phyloP scores from a whole-genome alignment of 2,329 filamentous ascomycete species.

The Fusarium globosum region DNA sequence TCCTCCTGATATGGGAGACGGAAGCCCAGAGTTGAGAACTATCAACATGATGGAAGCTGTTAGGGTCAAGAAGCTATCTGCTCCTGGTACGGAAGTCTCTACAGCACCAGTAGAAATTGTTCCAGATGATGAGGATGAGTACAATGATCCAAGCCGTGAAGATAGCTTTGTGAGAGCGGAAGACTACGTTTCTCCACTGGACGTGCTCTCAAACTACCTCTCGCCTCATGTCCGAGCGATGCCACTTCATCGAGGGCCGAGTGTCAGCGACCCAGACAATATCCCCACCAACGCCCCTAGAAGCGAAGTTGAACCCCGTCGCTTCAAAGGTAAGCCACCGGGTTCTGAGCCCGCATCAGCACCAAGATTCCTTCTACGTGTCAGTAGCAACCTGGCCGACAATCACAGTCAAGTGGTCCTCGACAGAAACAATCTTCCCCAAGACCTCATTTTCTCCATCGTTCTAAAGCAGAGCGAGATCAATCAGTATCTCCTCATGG shows the following conservation, averaged over 20 bases:
- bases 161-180: not conserved
- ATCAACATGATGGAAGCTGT: not conserved
- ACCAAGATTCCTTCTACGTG: not conserved
- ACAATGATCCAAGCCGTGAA: fast-evolving
- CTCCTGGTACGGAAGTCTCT: fast-evolving
- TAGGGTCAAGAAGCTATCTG: not conserved
- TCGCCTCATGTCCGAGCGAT: not conserved
- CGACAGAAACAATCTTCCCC: not conserved
- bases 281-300: fast-evolving
- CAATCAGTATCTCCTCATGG: not conserved
- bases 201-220: not conserved
- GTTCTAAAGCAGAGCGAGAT: not conserved
- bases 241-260: not conserved
- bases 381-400: not conserved
- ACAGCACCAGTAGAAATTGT: fast-evolving
- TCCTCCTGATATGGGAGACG: not conserved
- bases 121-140: fast-evolving
- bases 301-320: fast-evolving
- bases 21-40: not conserved
- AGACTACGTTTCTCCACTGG: not conserved
- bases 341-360: not conserved
- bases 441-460: conserved; percentile 1
- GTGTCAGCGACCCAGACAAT: not conserved
- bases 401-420: not conserved
- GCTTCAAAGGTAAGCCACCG: not conserved